Base-by-base conservation (phyloP, 1,284 basidiomycete genomes). In the Puccinia sorghi region DNA sequence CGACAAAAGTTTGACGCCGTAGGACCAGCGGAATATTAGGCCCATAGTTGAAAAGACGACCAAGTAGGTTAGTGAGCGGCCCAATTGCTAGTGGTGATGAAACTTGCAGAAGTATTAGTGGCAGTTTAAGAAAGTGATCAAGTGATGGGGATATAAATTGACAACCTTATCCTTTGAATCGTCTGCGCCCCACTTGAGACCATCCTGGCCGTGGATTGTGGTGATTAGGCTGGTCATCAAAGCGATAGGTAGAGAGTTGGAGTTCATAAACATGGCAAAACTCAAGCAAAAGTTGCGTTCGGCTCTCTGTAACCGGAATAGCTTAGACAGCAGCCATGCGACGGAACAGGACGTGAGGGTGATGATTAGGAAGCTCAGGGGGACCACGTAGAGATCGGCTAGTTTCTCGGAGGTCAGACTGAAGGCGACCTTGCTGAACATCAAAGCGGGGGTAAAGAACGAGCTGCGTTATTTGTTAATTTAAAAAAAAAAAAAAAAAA, bases 341-440 rank as follows among this genome's bases (percentile, higher is more conserved):
- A 83, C 80, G 4, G 83, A 59, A 8, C 84, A 83, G 0, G 84
- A 85, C 54, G 85, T 82, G 32, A 82, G n/a, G 1, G 84, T 83
- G 41, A 86, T 82, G 64, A 86, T 80, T 64, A 84, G 82, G 64
- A 86, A 86, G 9, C 85, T 85, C 25, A 85, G 76, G n/a, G 85
- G 85, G 25, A 86, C 84, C 71, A 83, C 83, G 77, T 82, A 82
- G 52, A 86, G 83, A 74, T 86, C 85, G 13, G 81, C 82, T 48
- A 86, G 81, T 61, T 85, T 84, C 22, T 83, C 83, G 0, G 85
- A 84, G 9, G 85, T 84, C 37, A 86, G 82, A n/a, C 83, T 83
- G 80, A 86, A 86, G 0, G 86, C 86, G 12, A 86, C 84, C 79
- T 86, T 86, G 81, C 82, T 83, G 81, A 86, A 86, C 32, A 86